Conservation (phyloP, 2,329 filamentous ascomycete species). For the Dryadomyces quercus-mongolicae region DNA sequence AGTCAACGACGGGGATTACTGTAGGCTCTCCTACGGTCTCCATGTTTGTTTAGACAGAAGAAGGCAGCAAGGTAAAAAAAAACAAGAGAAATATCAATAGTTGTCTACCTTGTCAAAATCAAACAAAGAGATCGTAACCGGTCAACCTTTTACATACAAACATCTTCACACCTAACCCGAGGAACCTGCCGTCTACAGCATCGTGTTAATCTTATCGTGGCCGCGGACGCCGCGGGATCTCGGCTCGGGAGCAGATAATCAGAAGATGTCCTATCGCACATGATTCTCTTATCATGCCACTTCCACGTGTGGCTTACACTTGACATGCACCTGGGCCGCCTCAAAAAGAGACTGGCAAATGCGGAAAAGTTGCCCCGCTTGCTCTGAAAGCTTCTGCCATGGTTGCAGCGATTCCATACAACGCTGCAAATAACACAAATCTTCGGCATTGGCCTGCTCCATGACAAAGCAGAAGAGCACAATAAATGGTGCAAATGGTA, state of each 20-base stretch:
- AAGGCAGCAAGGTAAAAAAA: background rate
- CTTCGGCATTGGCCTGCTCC: conserved; percentile 39
- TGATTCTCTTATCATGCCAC: background rate
- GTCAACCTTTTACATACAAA: background rate
- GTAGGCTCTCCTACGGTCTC: background rate
- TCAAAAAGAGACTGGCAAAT: conserved; percentile 49
- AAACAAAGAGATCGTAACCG: background rate
- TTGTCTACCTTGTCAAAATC: background rate
- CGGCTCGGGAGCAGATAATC: background rate
- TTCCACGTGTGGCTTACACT: conserved; percentile 15
- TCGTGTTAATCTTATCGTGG: background rate
- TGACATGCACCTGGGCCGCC: conserved; percentile 48
- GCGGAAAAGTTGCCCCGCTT: conserved; percentile 47
- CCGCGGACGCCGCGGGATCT: background rate
- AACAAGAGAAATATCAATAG: background rate
- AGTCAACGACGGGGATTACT: conserved; percentile 3
- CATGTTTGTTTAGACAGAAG: background rate
- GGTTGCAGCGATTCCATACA: conserved; percentile 45
- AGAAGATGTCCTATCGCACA: background rate
- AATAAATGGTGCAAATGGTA: conserved; percentile 48
- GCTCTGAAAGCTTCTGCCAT: conserved; percentile 40
- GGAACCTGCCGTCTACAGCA: background rate
- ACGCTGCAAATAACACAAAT: conserved; percentile 41
- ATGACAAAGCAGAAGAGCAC: conserved; percentile 46
- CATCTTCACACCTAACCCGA: background rate